Base-by-base conservation (phyloP, 2,329 filamentous ascomycete genomes). In the Rugonectria rugulosa region DNA sequence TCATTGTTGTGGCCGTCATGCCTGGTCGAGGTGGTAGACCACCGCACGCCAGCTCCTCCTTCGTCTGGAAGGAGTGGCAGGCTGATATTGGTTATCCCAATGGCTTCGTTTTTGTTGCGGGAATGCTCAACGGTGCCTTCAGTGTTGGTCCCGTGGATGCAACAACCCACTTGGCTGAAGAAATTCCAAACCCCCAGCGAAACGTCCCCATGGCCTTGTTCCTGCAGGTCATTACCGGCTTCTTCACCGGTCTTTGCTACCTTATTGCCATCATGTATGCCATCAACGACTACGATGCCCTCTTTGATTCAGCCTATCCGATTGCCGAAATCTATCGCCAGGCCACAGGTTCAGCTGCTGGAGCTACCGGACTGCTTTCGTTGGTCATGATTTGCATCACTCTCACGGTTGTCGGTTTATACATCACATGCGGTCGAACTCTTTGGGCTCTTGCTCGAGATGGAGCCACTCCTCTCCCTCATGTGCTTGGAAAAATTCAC, bases 131-230 rank as follows among this genome's bases (percentile, higher is more conserved):
- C 63, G 88, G 87, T 10, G 88, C 88, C 3, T 91, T 85, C 67
- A 82, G 84, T 38, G 83, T 90, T 10, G 88, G 87, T 6, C 83
- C 84, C 1, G 83, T 86, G 0, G 88, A 91, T 66, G 83, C 85
- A 42, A 82, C 85, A 1, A 83, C 83, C 2, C 88, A 89, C 66
- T 69, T 89, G 34, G 82, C 85, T 0, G 87, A 90, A 68, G 87
- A 89, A 68, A 87, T 88, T 34, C 85, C 78, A 0, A 27, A 75
- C 36, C 79, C 81, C 0, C 72, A 73, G 43, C 71, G 73, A 20
- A 85, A 85, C 57, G 75, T 86, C 1, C 85, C 85, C 12, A 77
- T 81, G 9, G 80, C 77, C 3, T 78, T 85, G 14, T 73, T 75
- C 2, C 74, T 83, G 3, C 79, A 84, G 56, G 72, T 85, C 43